phyloP scores from a whole-genome alignment of 352 stramenopile genomes.

The Phytophthora cactorum region DNA sequence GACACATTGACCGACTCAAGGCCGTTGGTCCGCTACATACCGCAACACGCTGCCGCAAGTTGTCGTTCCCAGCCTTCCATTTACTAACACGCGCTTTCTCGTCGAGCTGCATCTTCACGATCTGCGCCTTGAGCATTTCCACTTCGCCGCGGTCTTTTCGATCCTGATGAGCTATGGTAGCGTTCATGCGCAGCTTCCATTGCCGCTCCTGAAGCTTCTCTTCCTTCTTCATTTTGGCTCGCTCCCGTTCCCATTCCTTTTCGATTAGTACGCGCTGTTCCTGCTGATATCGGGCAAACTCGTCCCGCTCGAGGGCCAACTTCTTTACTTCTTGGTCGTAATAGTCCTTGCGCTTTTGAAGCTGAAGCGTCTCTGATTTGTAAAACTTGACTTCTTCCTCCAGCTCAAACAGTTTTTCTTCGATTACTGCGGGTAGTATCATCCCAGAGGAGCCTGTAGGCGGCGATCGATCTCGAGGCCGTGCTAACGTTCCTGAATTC shows the following conservation, averaged over 20 bases:
- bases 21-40: constrained; percentile 35
- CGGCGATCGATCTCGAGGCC: constrained; percentile 14
- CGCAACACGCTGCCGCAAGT: constrained; percentile 65
- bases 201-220: constrained; percentile 72
- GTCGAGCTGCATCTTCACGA: constrained; percentile 84
- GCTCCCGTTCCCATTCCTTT: constrained; percentile 73
- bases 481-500: constrained; percentile 7
- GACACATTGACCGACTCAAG: neutral
- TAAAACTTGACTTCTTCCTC: constrained; percentile 90
- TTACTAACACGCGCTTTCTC: constrained; percentile 60
- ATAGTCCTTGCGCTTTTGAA: constrained; percentile 75
- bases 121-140: constrained; percentile 80
- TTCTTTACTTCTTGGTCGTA: constrained; percentile 72
- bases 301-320: constrained; percentile 53
- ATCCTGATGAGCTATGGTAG: constrained; percentile 55
- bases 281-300: constrained; percentile 58
- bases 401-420: constrained; percentile 82
- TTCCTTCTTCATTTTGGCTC: constrained; percentile 79
- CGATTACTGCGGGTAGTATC: constrained; percentile 68
- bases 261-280: constrained; percentile 62
- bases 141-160: constrained; percentile 73
- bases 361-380: constrained; percentile 79
- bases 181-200: constrained; percentile 73
- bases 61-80: constrained; percentile 72
- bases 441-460: constrained; percentile 17